Evolutionary conservation across 2,329 filamentous ascomycete genomes (phyloP).

Genomic region (Paecilomyces sp.): DNA sequence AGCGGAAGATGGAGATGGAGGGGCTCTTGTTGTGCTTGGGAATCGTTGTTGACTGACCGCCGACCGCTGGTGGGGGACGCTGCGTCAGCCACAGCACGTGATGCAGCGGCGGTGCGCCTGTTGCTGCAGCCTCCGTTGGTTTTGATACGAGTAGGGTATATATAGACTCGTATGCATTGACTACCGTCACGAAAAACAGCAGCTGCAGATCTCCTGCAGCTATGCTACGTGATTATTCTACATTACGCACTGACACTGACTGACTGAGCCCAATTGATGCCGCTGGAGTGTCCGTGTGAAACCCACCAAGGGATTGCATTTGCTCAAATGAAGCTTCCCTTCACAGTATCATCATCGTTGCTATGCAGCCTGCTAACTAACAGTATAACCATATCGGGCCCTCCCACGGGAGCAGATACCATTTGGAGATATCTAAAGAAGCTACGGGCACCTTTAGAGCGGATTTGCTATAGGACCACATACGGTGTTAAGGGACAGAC

Average conservation of each 20-base stretch:
- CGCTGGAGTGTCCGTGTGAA: background rate
- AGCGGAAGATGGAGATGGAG: background rate
- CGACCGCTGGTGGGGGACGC: background rate
- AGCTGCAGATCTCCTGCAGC: no score
- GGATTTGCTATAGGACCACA: no score
- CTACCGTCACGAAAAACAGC: no score
- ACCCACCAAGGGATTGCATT: background rate
- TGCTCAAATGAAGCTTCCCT: background rate
- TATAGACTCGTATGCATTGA: background rate
- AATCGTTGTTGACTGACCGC: background rate
- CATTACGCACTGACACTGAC: background rate
- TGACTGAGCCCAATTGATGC: background rate
- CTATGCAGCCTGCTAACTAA: background rate
- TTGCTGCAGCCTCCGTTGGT: background rate
- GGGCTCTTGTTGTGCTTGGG: background rate
- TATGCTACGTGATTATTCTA: no score
- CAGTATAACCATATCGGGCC: background rate
- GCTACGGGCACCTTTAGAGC: background rate
- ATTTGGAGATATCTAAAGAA: background rate
- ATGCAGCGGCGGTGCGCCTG: background rate
- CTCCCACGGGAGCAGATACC: background rate
- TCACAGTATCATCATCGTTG: background rate
- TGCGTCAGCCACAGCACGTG: background rate
- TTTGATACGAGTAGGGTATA: background rate
- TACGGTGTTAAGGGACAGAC: no score